Percentiles rank a stretch among this genome's conserved stretches.
Conservation (phyloP, 148 eudicot species). For the Vaccinium vitisidaea region DNA sequence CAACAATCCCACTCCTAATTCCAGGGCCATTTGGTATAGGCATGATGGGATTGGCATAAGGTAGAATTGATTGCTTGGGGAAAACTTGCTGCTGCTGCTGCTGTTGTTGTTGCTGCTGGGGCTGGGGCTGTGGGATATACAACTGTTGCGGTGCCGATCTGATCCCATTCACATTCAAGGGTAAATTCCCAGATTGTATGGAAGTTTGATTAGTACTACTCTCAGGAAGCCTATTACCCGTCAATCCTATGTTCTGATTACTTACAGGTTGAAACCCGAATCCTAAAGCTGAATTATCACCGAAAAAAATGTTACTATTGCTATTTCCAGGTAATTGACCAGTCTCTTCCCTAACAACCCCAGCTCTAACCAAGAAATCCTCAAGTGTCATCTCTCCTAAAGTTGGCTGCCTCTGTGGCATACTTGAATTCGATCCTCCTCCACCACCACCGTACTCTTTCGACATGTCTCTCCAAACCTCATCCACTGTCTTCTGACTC, state of each 20-base stretch:
- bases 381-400: conserved; percentile 85
- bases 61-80: conserved; percentile 61
- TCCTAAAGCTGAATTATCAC: conserved; percentile 43
- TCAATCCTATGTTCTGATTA: conserved; percentile 35
- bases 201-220: conserved; percentile 45
- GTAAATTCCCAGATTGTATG: conserved; percentile 49
- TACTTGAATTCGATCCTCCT: conserved; percentile 26
- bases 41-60: conserved; percentile 50
- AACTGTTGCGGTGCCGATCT: conserved; percentile 47
- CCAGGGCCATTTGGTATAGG: conserved; percentile 45
- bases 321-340: conserved; percentile 38
- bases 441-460: conserved; percentile 46
- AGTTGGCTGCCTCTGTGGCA: conserved; percentile 57
- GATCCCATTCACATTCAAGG: conserved; percentile 60
- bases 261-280: conserved; percentile 54
- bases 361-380: conserved; percentile 81
- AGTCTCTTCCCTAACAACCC: conserved; percentile 74
- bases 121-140: conserved; percentile 32
- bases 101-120: conserved; percentile 42
- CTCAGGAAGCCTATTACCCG: conserved; percentile 39
- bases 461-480: conserved; percentile 72
- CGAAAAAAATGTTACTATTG: conserved; percentile 39
- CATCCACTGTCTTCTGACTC: conserved; percentile 79
- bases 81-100: conserved; percentile 44
- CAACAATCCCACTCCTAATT: conserved; percentile 54